A percentile compares a stretch with the other conserved stretches of the same genome.
Conservation (phyloP, 2,329 filamentous ascomycete genomes). For the Parastagonospora nodorum region DNA sequence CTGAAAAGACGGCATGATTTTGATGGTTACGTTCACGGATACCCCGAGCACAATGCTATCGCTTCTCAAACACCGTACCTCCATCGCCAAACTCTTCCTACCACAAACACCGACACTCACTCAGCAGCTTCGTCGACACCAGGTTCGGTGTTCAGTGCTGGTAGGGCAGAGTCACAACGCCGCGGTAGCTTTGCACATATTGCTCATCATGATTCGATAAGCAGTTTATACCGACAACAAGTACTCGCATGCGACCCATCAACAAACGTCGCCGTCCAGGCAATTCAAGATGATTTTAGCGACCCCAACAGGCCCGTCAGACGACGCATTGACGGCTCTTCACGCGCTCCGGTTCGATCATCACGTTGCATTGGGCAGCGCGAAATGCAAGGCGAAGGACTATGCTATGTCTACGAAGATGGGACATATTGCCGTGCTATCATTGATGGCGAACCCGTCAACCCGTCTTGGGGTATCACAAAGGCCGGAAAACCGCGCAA, state of each 20-base stretch:
- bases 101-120: conserved; percentile 23
- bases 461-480: conserved; percentile 90
- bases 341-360: conserved; percentile 38
- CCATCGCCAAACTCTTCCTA: conserved; percentile 30
- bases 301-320: conserved; percentile 36
- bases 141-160: conserved; percentile 24
- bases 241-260: conserved; percentile 33
- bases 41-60: conserved; percentile 33
- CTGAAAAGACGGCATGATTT: conserved; percentile 45
- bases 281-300: conserved; percentile 35
- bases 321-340: conserved; percentile 40
- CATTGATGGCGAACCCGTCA: conserved; percentile 85
- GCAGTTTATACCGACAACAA: conserved; percentile 26
- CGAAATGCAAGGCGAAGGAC: conserved; percentile 75
- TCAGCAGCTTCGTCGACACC: conserved; percentile 30
- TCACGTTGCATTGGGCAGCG: conserved; percentile 46
- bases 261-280: conserved; percentile 17
- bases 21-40: conserved; percentile 35
- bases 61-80: conserved; percentile 34
- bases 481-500: conserved; percentile 94
- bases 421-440: conserved; percentile 80
- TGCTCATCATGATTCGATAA: conserved; percentile 25
- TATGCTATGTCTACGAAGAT: conserved; percentile 87
- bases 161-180: conserved; percentile 27
- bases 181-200: conserved; percentile 28